phyloP scores from a whole-genome alignment of 495 filamentous ascomycete species.

The Pyrenopolyporus hunteri region DNA sequence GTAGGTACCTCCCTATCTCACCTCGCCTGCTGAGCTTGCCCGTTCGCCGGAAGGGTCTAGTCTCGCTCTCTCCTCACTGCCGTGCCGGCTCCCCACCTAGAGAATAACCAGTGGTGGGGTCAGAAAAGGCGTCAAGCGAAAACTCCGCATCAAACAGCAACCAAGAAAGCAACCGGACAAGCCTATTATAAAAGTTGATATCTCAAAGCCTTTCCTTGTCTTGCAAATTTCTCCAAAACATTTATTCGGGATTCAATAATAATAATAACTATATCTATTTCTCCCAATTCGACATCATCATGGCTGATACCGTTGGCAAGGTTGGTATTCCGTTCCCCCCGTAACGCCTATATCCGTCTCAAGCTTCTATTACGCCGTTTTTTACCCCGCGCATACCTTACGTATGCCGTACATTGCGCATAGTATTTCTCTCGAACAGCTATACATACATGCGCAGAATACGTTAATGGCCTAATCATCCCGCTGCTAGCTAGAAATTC shows the following conservation, averaged over 20 bases:
- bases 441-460: neutral
- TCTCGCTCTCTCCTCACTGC: constrained; percentile 23
- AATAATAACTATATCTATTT: constrained; percentile 6
- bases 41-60: neutral
- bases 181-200: constrained; percentile 34
- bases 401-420: neutral
- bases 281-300: constrained; percentile 29
- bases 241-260: constrained; percentile 2
- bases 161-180: constrained; percentile 13
- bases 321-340: constrained; percentile 38
- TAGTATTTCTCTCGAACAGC: neutral
- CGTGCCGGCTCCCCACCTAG: constrained; percentile 42
- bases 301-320: constrained; percentile 58
- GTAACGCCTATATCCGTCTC: neutral
- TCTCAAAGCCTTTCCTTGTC: constrained; percentile 12
- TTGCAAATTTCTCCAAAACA: constrained; percentile 1
- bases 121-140: constrained; percentile 18
- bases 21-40: too few species aligned
- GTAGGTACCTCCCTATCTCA: too few species aligned
- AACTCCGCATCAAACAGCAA: constrained; percentile 37
- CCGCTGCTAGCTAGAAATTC: neutral
- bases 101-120: constrained; percentile 40
- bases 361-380: neutral
- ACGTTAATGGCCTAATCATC: neutral
- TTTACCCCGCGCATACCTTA: constrained; percentile 38